A percentile compares a stretch with the other conserved stretches of the same genome.
phyloP scores from a whole-genome alignment of 164 flowering plant species.

The Protea cynaroides region DNA sequence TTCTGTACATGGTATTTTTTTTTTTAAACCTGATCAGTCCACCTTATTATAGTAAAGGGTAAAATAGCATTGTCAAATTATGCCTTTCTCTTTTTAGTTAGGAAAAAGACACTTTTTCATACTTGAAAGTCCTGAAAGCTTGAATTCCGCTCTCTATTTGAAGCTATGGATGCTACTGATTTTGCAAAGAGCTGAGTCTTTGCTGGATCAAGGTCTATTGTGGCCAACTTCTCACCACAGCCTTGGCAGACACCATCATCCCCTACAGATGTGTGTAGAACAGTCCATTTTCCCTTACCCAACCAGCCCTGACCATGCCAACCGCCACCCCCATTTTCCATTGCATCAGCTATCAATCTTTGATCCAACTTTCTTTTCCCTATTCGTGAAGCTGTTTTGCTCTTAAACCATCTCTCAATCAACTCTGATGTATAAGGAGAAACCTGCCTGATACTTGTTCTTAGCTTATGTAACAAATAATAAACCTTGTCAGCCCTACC shows the following conservation, averaged over 20 bases:
- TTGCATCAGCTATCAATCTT: slow-evolving; percentile 36
- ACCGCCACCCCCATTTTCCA: slow-evolving; percentile 76
- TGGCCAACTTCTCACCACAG: slow-evolving; percentile 65
- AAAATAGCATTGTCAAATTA: slow-evolving; percentile 7
- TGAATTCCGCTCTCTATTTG: slow-evolving; percentile 51
- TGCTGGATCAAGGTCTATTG: slow-evolving; percentile 70
- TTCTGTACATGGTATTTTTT: slow-evolving; percentile 39
- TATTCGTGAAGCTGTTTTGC: slow-evolving; percentile 51
- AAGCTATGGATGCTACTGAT: slow-evolving; percentile 75
- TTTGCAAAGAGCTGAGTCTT: slow-evolving; percentile 79
- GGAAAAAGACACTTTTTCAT: slow-evolving; percentile 15
- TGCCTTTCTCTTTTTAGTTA: too few relatives aligned
- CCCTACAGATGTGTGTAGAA: slow-evolving; percentile 37
- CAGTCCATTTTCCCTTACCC: slow-evolving; percentile 73
- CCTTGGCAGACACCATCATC: slow-evolving; percentile 59
- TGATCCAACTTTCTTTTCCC: slow-evolving; percentile 67
- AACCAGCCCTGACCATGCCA: slow-evolving; percentile 98
- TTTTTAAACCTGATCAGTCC: slow-evolving; percentile 4
- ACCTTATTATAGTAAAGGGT: slow-evolving; percentile 3
- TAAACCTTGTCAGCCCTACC: slow-evolving; percentile 68
- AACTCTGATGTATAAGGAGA: slow-evolving; percentile 56
- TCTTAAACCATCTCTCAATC: slow-evolving; percentile 63
- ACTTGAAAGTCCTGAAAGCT: slow-evolving; percentile 85
- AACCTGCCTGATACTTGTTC: slow-evolving; percentile 59
- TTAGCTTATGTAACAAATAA: slow-evolving; percentile 70